Percentiles rank a stretch among this genome's conserved stretches.
Evolutionary conservation across 805 yeast species (phyloP).

Genomic region (Blastobotrys terrestris): DNA sequence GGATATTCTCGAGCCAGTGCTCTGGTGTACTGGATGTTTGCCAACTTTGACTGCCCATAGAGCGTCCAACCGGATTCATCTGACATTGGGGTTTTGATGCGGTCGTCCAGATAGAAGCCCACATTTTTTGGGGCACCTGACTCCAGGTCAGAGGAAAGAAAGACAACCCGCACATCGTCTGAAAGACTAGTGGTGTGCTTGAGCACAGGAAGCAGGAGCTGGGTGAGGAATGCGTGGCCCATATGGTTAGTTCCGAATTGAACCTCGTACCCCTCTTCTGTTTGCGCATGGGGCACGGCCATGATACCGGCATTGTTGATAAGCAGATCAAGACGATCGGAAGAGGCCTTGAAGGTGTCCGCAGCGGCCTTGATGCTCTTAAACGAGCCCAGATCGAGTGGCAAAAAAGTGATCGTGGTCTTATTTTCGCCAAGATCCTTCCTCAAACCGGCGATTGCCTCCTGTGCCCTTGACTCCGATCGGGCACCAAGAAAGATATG

Average conservation of each 20-base stretch:
- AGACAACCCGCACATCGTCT: too few relatives aligned
- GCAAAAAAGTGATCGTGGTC: too few relatives aligned
- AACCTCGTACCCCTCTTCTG: slow-evolving; percentile 68
- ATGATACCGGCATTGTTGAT: slow-evolving; percentile 77
- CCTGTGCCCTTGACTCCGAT: too few relatives aligned
- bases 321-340: slow-evolving; percentile 45
- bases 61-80: slow-evolving; percentile 9
- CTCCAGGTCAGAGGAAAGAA: too few relatives aligned
- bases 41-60: slow-evolving; percentile 16
- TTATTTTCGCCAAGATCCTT: too few relatives aligned
- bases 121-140: too few relatives aligned
- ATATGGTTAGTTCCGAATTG: slow-evolving; percentile 76
- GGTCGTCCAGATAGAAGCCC: too few relatives aligned
- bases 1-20: slow-evolving; percentile 5
- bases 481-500: too few relatives aligned
- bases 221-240: slow-evolving; percentile 30
- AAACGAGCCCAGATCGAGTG: slow-evolving; percentile 16
- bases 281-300: slow-evolving; percentile 62
- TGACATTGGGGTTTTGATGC: slow-evolving; percentile 7
- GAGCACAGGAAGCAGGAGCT: slow-evolving; percentile 6
- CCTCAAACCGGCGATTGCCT: too few relatives aligned
- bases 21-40: slow-evolving; percentile 9
- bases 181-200: slow-evolving; percentile 9
- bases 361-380: slow-evolving; percentile 15
- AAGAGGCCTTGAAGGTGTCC: slow-evolving; percentile 10